Percentiles rank a stretch among this genome's conserved stretches.
phyloP scores from a whole-genome alignment of 768 basidiomycete genomes.

The Suillus cothurnatus region DNA sequence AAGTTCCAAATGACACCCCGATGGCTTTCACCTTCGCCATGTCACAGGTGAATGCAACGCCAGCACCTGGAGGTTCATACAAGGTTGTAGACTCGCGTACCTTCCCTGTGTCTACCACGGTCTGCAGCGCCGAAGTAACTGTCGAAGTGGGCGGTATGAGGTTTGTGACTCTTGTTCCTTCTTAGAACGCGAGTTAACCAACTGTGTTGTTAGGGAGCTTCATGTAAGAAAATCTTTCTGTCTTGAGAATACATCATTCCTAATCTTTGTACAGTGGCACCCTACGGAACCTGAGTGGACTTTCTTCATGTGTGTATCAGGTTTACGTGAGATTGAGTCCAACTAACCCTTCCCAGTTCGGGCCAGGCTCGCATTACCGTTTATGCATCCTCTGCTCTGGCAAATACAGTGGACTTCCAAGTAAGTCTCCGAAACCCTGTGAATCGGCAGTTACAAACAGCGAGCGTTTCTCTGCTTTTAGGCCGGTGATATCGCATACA shows the following conservation, averaged over 20 bases:
- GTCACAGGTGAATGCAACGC: conserved; percentile 46
- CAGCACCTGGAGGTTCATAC: conserved; percentile 54
- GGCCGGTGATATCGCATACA: conserved; percentile 31
- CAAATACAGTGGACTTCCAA: conserved; percentile 49
- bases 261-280: conserved; percentile 43
- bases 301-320: conserved; percentile 38
- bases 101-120: conserved; percentile 54
- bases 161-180: conserved; percentile 29
- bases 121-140: conserved; percentile 58
- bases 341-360: conserved; percentile 24
- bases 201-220: conserved; percentile 38
- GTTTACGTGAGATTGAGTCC: neutral
- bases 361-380: conserved; percentile 45
- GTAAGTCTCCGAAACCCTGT: conserved; percentile 18
- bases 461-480: conserved; percentile 20
- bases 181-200: neutral
- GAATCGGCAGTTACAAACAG: neutral
- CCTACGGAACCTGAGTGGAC: conserved; percentile 53
- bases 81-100: conserved; percentile 60
- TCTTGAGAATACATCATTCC: neutral
- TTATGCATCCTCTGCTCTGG: conserved; percentile 42
- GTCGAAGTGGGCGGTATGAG: conserved; percentile 65
- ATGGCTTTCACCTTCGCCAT: conserved; percentile 56
- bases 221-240: conserved; percentile 37
- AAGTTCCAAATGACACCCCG: conserved; percentile 49